These are phyloP conservation scores for Lecanoromycetidae sp. DNA, from an alignment of 2,329 filamentous ascomycete genomes.

Conservation along the genomic window DNA sequence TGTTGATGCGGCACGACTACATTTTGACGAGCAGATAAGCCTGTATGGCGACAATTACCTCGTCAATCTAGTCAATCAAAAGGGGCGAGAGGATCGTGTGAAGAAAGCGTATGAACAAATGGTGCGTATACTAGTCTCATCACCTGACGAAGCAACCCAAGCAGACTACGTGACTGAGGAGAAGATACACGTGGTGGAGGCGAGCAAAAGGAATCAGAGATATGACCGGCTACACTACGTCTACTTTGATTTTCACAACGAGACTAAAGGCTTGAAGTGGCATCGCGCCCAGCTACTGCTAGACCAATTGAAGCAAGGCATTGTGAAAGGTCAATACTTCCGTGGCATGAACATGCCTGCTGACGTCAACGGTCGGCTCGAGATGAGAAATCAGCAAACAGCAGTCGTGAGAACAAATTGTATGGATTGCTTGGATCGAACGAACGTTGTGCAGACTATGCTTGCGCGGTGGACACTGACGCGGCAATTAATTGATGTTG, in stretches of 20 bases:
- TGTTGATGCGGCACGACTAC: slow-evolving; percentile 62
- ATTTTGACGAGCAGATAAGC: slow-evolving; percentile 87
- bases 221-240: slow-evolving; percentile 86
- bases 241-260: slow-evolving; percentile 97
- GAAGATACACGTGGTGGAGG: slow-evolving; percentile 69
- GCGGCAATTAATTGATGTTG: slow-evolving; percentile 74
- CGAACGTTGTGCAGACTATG: slow-evolving; percentile 97
- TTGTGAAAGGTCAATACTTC: slow-evolving; percentile 80
- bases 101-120: slow-evolving; percentile 92
- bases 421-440: slow-evolving; percentile 97
- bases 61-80: slow-evolving; percentile 94
- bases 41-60: slow-evolving; percentile 95
- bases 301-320: slow-evolving; percentile 63
- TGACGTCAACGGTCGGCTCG: slow-evolving; percentile 53
- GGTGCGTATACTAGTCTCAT: slow-evolving; percentile 61
- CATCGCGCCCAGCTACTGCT: slow-evolving; percentile 79
- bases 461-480: slow-evolving; percentile 80
- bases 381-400: slow-evolving; percentile 68
- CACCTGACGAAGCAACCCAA: slow-evolving; percentile 53
- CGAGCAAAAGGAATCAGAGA: slow-evolving; percentile 44
- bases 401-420: slow-evolving; percentile 95
- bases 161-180: slow-evolving; percentile 58
- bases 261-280: slow-evolving; percentile 92
- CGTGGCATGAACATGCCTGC: slow-evolving; percentile 77
- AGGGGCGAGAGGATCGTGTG: slow-evolving; percentile 74